Evolutionary conservation across 441 rosid genomes (phyloP).

Genomic region (Flueggea neowawraea): DNA sequence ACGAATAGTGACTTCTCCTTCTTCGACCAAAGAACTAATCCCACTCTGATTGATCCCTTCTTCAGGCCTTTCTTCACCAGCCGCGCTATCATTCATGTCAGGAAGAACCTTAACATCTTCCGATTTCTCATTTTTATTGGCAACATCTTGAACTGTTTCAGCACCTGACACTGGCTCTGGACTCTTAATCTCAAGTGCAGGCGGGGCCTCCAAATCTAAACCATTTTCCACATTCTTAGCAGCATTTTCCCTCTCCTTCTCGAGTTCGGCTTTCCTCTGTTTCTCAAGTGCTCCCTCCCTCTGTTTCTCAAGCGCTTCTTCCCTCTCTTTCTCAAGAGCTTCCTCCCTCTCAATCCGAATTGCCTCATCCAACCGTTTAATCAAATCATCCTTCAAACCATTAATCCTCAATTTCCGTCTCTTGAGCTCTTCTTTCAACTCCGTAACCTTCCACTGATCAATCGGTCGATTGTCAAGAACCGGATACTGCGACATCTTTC

Average conservation of each 20-base stretch:
- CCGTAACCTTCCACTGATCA: slow-evolving; percentile 94
- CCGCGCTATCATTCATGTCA: slow-evolving; percentile 36
- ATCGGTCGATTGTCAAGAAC: slow-evolving; percentile 69
- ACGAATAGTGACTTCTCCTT: slow-evolving; percentile 17
- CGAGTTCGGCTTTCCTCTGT: slow-evolving; percentile 15
- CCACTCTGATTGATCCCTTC: slow-evolving; percentile 15
- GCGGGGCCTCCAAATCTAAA: slow-evolving; percentile 16
- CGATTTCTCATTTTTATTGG: slow-evolving; percentile 21
- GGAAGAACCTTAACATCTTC: slow-evolving; percentile 35
- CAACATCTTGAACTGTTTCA: slow-evolving; percentile 22
- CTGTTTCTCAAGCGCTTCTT: neutral
- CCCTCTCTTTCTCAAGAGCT: slow-evolving; percentile 21
- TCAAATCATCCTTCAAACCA: slow-evolving; percentile 94
- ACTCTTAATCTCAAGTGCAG: slow-evolving; percentile 13
- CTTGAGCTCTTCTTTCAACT: slow-evolving; percentile 92
- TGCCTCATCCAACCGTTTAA: slow-evolving; percentile 78
- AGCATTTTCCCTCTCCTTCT: slow-evolving; percentile 16
- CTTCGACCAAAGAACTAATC: slow-evolving; percentile 19
- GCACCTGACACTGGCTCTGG: slow-evolving; percentile 25
- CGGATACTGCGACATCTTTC: slow-evolving; percentile 73
- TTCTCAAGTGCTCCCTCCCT: slow-evolving; percentile 32
- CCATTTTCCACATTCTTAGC: slow-evolving; percentile 28
- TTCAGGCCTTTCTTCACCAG: slow-evolving; percentile 16
- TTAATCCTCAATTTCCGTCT: slow-evolving; percentile 55
- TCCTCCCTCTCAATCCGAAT: slow-evolving; percentile 55